These are phyloP conservation scores for Conidiobolus incongruus DNA, from an alignment of 371 early-diverging fungal genomes.

Conservation along the genomic window DNA sequence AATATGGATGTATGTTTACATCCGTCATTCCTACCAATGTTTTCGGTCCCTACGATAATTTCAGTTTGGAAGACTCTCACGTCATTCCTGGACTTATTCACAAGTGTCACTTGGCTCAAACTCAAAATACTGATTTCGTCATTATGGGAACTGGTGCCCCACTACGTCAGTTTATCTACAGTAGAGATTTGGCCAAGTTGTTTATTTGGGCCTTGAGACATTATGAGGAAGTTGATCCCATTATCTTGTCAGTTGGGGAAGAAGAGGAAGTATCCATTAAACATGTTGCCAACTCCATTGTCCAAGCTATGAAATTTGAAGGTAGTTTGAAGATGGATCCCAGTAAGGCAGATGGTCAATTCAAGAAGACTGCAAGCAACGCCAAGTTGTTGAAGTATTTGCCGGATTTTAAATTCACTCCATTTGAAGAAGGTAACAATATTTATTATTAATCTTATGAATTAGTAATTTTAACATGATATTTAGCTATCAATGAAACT, in stretches of 20 bases:
- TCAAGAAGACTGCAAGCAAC: conserved; percentile 69
- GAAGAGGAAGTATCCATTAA: conserved; percentile 62
- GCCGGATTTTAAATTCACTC: conserved; percentile 64
- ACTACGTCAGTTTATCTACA: conserved; percentile 72
- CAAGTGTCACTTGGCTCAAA: conserved; percentile 63
- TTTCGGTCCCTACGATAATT: conserved; percentile 73
- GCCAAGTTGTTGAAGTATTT: conserved; percentile 44
- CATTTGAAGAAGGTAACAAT: conserved; percentile 40
- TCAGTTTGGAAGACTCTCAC: conserved; percentile 55
- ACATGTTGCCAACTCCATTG: conserved; percentile 54
- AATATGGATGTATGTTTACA: conserved; percentile 63
- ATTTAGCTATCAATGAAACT: conserved; percentile 42
- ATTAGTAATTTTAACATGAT: conserved; percentile 3
- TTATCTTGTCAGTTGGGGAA: conserved; percentile 67
- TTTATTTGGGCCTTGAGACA: conserved; percentile 64
- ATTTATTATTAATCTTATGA: neutral
- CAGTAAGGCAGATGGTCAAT: conserved; percentile 61
- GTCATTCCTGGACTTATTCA: conserved; percentile 71
- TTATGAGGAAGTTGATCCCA: conserved; percentile 56
- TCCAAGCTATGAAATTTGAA: conserved; percentile 36
- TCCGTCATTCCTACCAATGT: conserved; percentile 73
- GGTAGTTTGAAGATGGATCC: conserved; percentile 49
- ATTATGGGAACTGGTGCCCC: conserved; percentile 63
- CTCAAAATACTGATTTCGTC: conserved; percentile 38
- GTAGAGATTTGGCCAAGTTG: conserved; percentile 59